Conservation (phyloP, 495 filamentous ascomycete genomes). For the Penicillium crystallinum region DNA sequence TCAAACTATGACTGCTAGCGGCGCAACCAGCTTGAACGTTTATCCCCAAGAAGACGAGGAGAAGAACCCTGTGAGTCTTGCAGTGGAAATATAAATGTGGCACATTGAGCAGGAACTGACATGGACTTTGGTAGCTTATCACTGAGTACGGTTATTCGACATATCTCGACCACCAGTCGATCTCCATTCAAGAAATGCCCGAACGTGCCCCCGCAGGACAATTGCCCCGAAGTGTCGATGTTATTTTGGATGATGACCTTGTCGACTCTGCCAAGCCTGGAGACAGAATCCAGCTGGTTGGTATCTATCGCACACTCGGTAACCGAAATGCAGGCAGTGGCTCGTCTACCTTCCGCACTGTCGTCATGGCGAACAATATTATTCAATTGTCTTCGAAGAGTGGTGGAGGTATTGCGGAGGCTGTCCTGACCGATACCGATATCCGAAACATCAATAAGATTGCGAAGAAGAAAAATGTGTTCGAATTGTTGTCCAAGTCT, state of each 20-base stretch:
- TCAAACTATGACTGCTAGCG: constrained; percentile 92
- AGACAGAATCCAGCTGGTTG: constrained; percentile 92
- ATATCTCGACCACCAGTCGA: constrained; percentile 94
- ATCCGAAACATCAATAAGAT: constrained; percentile 99
- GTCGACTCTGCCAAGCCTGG: constrained; percentile 94
- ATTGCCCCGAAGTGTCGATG: constrained; percentile 93
- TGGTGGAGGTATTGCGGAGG: constrained; percentile 87
- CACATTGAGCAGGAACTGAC: constrained; percentile 6
- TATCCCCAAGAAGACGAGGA: constrained; percentile 95
- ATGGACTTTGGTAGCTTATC: constrained; percentile 47
- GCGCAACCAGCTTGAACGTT: constrained; percentile 77
- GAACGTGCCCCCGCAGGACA: constrained; percentile 94
- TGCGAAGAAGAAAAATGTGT: constrained; percentile 89
- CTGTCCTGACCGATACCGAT: constrained; percentile 93
- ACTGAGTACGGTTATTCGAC: constrained; percentile 96
- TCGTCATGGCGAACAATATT: constrained; percentile 91
- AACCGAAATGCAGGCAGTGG: constrained; percentile 85
- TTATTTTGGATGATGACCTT: constrained; percentile 93
- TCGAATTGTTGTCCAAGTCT: constrained; percentile 91
- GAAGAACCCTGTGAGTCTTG: constrained; percentile 52
- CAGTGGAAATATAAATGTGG: background rate
- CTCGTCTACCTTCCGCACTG: constrained; percentile 86
- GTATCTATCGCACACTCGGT: constrained; percentile 87
- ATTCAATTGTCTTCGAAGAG: constrained; percentile 94
- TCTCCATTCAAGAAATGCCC: constrained; percentile 99